A percentile compares a stretch with the other conserved stretches of the same genome.
phyloP scores from a whole-genome alignment of 176 grass and related monocot genomes.

The Luzula sylvatica region DNA sequence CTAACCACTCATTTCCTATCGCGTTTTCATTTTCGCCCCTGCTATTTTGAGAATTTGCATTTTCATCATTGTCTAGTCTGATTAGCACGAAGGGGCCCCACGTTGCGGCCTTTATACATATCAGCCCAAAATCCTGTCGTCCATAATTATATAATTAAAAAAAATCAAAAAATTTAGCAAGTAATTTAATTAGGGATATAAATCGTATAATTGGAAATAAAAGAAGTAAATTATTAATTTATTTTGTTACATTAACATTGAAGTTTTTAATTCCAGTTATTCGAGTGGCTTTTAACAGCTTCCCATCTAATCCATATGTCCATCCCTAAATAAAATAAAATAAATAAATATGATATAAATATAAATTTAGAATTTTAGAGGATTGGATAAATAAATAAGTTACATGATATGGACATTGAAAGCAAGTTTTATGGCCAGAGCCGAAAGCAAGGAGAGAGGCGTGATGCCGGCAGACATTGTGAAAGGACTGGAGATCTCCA shows the following conservation, averaged over 20 bases:
- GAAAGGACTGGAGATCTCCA: conserved; percentile 65
- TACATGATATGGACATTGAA: conserved; percentile 89
- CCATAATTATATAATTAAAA: conserved; percentile 2
- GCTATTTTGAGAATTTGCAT: conserved; percentile 18
- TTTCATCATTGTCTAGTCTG: conserved; percentile 40
- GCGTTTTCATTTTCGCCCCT: conserved; percentile 8
- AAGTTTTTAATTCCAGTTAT: conserved; percentile 88
- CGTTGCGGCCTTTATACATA: conserved; percentile 52
- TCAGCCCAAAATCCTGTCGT: conserved; percentile 65
- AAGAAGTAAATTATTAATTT: neutral
- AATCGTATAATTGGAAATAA: no score
- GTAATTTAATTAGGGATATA: neutral
- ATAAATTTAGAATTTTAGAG: neutral
- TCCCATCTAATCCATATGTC: conserved; percentile 89
- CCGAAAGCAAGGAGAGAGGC: conserved; percentile 73
- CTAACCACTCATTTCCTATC: conserved; percentile 76
- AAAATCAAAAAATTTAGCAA: neutral
- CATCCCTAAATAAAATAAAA: conserved; percentile 51
- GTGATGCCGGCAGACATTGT: conserved; percentile 88
- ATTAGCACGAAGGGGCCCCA: conserved; percentile 88
- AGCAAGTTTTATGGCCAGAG: conserved; percentile 80
- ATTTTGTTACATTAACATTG: conserved; percentile 44
- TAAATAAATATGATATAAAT: conserved; percentile 10
- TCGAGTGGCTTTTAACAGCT: conserved; percentile 79
- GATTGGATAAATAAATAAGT: no score